Evolutionary conservation across 805 yeast genomes (phyloP), one percentile per base, ranked within the genome.

Genomic region (Wickerhamiella brachini): DNA sequence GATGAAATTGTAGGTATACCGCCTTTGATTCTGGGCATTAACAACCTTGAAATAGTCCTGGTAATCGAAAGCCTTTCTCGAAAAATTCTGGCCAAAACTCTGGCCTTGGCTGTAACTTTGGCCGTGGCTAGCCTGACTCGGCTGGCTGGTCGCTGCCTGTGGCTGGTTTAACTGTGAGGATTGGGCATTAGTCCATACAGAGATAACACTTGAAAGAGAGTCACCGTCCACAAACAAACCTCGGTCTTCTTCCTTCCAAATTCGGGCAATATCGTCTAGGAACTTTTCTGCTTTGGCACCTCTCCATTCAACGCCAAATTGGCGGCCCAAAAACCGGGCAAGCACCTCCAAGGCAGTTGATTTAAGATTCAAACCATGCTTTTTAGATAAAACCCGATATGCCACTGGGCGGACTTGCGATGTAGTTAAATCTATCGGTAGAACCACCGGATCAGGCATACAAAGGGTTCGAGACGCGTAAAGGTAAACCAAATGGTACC

Each of bases 351-450:
- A 70, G 0, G 96, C 97, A 56, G 84, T 81, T 0, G 96, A 81
- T 60, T 90, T 87, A 56, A 93, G 77, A 64, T 88, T 88, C 26
- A 93, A 74, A 0, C 97, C 96, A 63, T 87, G 90, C 62, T 90
- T 93, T 66, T 88, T 90, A 4, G 97, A 85, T 8, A 93, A 66
- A 1, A 90, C 77, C 42, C 98, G 72, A 65, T 89, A 93, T 0
- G 97, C 97, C 47, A 90, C 69, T 0, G 98, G 98, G 45, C 98
- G 76, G 44, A 93, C 70, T 60, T 85, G 85, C 0, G 90, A 78
- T 0, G 96, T 86, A 49, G 80, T 84, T 1, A 90, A 77, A 52
- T 75, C 74, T 1, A 86, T 80, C 0, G 97, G 97, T 12, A 89
- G 73, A 18, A 29, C 34, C 34, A 29, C 34, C 34, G 34, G 34